Evolutionary conservation across 2,329 filamentous ascomycete genomes (phyloP).

Genomic region (Penicillium sp.): DNA sequence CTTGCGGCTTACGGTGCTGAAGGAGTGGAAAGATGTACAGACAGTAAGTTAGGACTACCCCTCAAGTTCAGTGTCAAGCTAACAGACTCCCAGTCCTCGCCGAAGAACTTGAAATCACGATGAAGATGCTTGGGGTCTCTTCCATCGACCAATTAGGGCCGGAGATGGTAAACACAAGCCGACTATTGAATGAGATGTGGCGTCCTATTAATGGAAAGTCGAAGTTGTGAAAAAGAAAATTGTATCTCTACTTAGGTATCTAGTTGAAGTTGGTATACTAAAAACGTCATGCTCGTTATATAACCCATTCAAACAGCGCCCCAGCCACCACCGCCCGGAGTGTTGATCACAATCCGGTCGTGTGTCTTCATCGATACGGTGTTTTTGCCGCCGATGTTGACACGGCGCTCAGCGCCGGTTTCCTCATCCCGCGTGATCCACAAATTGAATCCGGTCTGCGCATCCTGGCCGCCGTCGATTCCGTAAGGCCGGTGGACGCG

Average conservation of each 20-base stretch:
- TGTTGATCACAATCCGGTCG: slow-evolving; percentile 61
- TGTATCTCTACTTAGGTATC: not conserved
- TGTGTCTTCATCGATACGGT: slow-evolving; percentile 59
- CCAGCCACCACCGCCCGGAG: slow-evolving; percentile 53
- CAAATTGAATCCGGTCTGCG: slow-evolving; percentile 74
- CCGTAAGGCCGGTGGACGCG: slow-evolving; percentile 78
- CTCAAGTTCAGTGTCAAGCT: not conserved
- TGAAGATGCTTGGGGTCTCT: slow-evolving; percentile 22
- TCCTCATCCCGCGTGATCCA: slow-evolving; percentile 76
- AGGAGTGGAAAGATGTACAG: slow-evolving; percentile 19
- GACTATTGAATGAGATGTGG: slow-evolving; percentile 21
- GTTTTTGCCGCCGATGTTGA: slow-evolving; percentile 63
- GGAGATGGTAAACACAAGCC: slow-evolving; percentile 19
- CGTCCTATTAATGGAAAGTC: slow-evolving; percentile 12
- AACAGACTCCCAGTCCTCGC: slow-evolving; percentile 7
- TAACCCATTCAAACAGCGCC: slow-evolving; percentile 16
- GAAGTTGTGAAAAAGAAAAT: slow-evolving; percentile 3
- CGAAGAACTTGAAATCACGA: slow-evolving; percentile 20
- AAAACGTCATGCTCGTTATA: not conserved
- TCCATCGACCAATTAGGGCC: slow-evolving; percentile 14
- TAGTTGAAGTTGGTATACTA: slow-evolving; percentile 1
- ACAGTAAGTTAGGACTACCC: slow-evolving; percentile 6
- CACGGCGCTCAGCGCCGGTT: slow-evolving; percentile 49
- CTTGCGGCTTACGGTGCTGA: slow-evolving; percentile 22
- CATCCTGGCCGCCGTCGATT: slow-evolving; percentile 77